These are phyloP conservation scores for Emiliania huxleyi DNA, from an alignment of 78 protist genomes.

Conservation along the genomic window DNA sequence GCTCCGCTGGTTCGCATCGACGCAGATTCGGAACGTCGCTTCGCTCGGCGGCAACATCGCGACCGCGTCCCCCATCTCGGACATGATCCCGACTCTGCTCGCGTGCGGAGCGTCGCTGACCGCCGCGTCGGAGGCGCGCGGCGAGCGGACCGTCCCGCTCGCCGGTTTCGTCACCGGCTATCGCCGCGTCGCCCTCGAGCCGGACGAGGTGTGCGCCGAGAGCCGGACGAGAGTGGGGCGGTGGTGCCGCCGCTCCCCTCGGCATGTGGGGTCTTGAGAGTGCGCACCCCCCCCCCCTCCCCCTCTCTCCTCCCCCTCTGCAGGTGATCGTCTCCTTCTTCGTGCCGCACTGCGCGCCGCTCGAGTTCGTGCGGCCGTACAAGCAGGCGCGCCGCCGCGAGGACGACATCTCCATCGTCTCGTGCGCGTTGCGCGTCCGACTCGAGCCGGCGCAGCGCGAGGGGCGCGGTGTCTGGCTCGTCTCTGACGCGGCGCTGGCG, in stretches of 20 bases:
- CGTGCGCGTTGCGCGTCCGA: slow-evolving; percentile 66
- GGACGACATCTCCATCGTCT: slow-evolving; percentile 90
- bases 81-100: slow-evolving; percentile 75
- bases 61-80: slow-evolving; percentile 86
- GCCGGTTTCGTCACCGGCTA: slow-evolving; percentile 18
- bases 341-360: slow-evolving; percentile 1
- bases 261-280: neutral
- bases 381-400: slow-evolving; percentile 79
- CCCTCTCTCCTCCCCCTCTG: neutral
- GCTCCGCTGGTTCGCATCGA: slow-evolving; percentile 76
- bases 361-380: slow-evolving; percentile 66
- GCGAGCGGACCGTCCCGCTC: neutral
- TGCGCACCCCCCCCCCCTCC: neutral
- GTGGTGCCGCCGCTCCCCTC: neutral
- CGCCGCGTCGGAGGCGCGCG: neutral
- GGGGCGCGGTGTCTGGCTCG: too few relatives aligned
- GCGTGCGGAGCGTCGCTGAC: slow-evolving; percentile 55
- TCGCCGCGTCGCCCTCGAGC: neutral
- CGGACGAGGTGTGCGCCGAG: too few relatives aligned
- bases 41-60: slow-evolving; percentile 80
- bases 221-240: slow-evolving; percentile 55
- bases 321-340: slow-evolving; percentile 59
- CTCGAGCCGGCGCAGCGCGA: too few relatives aligned
- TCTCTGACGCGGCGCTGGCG: too few relatives aligned
- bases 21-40: slow-evolving; percentile 86